Base-by-base conservation (phyloP, 352 stramenopile species). In the Phytophthora tentaculata region DNA sequence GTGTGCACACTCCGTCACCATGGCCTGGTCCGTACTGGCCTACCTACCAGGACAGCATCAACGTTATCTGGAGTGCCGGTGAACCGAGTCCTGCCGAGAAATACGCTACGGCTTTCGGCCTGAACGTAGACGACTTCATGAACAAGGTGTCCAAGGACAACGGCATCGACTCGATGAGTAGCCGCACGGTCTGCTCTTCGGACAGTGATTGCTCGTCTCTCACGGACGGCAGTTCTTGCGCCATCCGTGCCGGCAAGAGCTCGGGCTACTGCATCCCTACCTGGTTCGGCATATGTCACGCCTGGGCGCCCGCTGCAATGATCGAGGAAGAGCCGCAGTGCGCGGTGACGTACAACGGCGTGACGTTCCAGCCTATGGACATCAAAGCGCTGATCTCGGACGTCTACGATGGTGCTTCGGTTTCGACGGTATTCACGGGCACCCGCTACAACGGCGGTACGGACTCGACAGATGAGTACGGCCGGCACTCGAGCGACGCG, bases 31-130 rank as follows among this genome's bases (percentile, higher is more conserved):
- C 74, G 58, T 92, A 90, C 76, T 91, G 81, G 80, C 76, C 81
- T 4, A 74, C 69, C 23, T 89, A 86, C 73, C 65, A 77, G n/a
- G 83, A 90, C 71, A 74, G 78, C 47, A 91, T 91, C 74, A 91
- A 91, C 76, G 58, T 71, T 52, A 22, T 62, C 20, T 74, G 62
- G 61, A 65, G 29, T 0, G 9, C 52, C 0, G 51, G 45, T 7
- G 26, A 68, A 22, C 26, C 65, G 0, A 80, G 74, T 23, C 37
- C 80, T 2, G 63, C 78, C 3, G 69, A 69, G 29, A 87, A 87
- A 57, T 89, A 89, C 52, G 80, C 80, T 12, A 72, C 28, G 1
- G 80, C 79, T 5, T 89, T 86, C 41, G 67, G 58, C 1, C 54
- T 78, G 4, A 53, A 89, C 50, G 68, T 80, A 4, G 68, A 56